Conservation (phyloP, 2,329 filamentous ascomycete species). For the Colletotrichum sp. region DNA sequence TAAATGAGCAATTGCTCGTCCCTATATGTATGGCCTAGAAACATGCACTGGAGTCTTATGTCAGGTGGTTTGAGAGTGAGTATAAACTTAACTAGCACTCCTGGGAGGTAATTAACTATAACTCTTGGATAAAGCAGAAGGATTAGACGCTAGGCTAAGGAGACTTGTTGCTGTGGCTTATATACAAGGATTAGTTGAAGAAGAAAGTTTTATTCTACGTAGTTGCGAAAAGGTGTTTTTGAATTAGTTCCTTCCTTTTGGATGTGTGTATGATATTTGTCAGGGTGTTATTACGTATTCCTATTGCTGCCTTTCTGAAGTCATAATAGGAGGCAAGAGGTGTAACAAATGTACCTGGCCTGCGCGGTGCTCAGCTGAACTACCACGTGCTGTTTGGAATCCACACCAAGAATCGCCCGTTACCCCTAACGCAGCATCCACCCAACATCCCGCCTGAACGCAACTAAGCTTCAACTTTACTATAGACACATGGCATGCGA, state of each 20-base stretch:
- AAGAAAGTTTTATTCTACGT: background rate
- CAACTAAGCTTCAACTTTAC: background rate
- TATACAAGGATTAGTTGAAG: background rate
- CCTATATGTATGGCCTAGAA: background rate
- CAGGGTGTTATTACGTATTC: background rate
- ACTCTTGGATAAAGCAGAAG: background rate
- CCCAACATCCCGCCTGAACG: background rate
- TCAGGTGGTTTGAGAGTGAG: background rate
- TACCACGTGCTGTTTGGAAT: background rate
- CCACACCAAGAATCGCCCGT: background rate
- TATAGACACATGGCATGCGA: background rate
- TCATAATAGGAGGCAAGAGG: background rate
- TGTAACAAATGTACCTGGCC: rapidly evolving
- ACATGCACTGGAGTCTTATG: background rate
- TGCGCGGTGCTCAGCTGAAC: background rate
- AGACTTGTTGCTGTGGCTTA: background rate
- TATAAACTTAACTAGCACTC: background rate
- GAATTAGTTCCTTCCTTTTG: rapidly evolving
- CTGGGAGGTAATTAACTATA: background rate
- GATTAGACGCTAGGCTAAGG: rapidly evolving
- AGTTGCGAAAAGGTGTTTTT: background rate
- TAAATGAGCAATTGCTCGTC: background rate
- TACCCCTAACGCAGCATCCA: background rate
- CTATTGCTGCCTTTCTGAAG: too few relatives aligned
- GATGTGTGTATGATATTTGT: rapidly evolving